These are phyloP conservation scores for Sonneratia caseolaris DNA, from an alignment of 345 rosid genomes.

Conservation along the genomic window DNA sequence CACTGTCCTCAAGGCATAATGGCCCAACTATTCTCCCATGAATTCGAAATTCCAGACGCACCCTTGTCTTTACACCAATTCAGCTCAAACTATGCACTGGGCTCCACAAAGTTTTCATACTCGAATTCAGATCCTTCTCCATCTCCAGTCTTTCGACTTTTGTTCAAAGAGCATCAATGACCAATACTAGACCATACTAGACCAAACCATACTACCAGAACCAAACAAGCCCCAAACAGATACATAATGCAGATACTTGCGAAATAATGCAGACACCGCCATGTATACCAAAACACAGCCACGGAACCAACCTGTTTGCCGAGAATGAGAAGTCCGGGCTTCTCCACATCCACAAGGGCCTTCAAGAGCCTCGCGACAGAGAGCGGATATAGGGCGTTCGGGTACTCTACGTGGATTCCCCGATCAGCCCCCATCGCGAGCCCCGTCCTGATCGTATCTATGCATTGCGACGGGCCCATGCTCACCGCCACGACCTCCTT, in stretches of 20 bases:
- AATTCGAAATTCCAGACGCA: neutral
- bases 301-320: slow-evolving; percentile 61
- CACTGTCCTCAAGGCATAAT: neutral
- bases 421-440: slow-evolving; percentile 97
- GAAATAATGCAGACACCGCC: too few relatives aligned
- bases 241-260: too few relatives aligned
- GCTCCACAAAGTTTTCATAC: neutral
- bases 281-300: neutral
- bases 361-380: slow-evolving; percentile 71
- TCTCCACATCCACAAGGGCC: slow-evolving; percentile 64
- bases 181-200: neutral
- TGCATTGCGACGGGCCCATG: slow-evolving; percentile 61
- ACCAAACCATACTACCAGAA: neutral
- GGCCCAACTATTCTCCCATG: neutral
- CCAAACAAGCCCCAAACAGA: too few relatives aligned
- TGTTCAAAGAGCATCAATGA: neutral
- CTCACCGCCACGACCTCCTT: slow-evolving; percentile 75
- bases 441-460: slow-evolving; percentile 84
- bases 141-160: neutral
- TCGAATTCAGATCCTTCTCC: neutral
- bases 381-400: slow-evolving; percentile 41
- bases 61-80: neutral
- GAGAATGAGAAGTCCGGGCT: slow-evolving; percentile 64
- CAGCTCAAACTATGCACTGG: neutral
- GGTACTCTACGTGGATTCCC: slow-evolving; percentile 63